Base-by-base conservation (phyloP, 1,139 yeast genomes). In the Blastobotrys ciferrii region DNA sequence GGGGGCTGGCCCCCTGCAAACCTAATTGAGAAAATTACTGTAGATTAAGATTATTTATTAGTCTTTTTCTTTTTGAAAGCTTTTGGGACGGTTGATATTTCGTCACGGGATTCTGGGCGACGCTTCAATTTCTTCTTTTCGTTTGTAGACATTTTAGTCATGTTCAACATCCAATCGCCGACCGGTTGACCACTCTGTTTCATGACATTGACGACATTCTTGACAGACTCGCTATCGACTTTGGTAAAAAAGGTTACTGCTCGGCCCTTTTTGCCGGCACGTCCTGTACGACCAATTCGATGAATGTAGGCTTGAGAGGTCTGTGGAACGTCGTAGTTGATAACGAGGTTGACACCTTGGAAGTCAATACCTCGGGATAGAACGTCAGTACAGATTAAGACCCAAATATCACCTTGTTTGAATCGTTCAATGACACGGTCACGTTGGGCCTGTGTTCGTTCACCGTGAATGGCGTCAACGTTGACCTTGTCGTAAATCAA, bases 241-340 rank as follows among this genome's bases (percentile, higher is more conserved):
- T 89, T 91, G 19, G 98, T 89, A 72, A 87, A 94, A 58, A 91
- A 84, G 0, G 98, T 94, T 19, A 92, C 80, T 0, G 98, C 97
- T 58, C 76, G 78, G 53, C 98, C 98, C 2, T 71, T 62, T 56
- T 85, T 80, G 1, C 96, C 96, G 45, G 92, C 96, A 75, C 99
- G 84, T 57, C 98, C 99, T 1, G 98, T 92, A 74, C 99, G 85
- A 67, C 99, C 99, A 60, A 94, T 88, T 71, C 99, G 80, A 68
- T 94, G 99, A 40, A 94, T 96, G 66, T 94, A 94, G 0, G 96
- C 84, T 67, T 92, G 98, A 0, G 98, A 88, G 45, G 86, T 80
- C 60, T 83, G 88, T 13, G 99, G 99, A 4, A 92, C 96, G 69
- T 94, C 99, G 65, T 92, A 94, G 68, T 94, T 94, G 58, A 94